Base-by-base conservation (phyloP, 768 basidiomycete genomes). In the Butyriboletus loyo region DNA sequence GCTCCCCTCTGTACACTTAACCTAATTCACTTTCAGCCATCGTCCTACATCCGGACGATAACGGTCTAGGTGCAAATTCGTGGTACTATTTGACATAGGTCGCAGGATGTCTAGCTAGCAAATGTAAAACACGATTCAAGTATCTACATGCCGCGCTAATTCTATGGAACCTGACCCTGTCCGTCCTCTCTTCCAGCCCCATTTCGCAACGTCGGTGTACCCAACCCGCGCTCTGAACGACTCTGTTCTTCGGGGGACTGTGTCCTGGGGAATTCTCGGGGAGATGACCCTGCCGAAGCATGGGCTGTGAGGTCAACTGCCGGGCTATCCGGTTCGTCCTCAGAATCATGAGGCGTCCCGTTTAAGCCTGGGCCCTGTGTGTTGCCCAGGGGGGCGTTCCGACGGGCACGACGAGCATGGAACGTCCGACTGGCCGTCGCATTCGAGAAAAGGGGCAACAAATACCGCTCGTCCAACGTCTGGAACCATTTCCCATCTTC, bases 401-500 rank as follows among this genome's bases (percentile, higher is more conserved):
- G 73, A 41, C 86, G 77, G 7, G 85, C 85, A 43, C 81, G 75
- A 28, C 88, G 82, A 3, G 91, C 90, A 61, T 93, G 85, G 77
- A 90, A 92, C 55, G 86, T 87, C 60, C 91, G 77, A 57, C 87
- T 90, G 17, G 92, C 92, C 0, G 92, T 92, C 15, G 89, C 90
- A 64, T 94, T 94, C 43, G 91, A 92, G 74, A 93, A 98, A 34
- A 98, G 74, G 21, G 95, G 95, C 3, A 98, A 72, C 19, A 99
- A 74, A 68, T 96, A 99, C 58, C 92, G 81, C 72, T 99, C 94
- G 71, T 99, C 96, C 35, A 99, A 72, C 40, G 87, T 79, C 61
- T 94, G 93, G 84, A 98, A 98, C 93, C 94, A 98, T 68, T 91
- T 90, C 27, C 90, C 87, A 48, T 96, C 92, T 52, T 88, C 86